phyloP scores from a whole-genome alignment of 768 basidiomycete species.

The Tylopilus vinaceipallidus region DNA sequence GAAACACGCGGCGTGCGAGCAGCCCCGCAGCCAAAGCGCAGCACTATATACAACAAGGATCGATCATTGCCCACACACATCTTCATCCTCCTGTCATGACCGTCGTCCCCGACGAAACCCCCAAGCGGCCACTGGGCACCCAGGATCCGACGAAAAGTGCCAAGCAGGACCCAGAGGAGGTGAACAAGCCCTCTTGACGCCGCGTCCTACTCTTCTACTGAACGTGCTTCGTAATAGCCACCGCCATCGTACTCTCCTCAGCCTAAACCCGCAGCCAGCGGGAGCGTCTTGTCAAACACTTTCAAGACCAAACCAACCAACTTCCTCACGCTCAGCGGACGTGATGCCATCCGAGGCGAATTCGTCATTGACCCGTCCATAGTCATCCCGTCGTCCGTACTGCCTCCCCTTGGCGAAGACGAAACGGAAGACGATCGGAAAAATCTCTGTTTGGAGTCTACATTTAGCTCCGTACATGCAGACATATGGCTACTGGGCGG shows the following conservation, averaged over 20 bases:
- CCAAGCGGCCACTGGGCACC: neutral
- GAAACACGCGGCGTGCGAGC: no score
- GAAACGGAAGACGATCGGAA: slow-evolving; percentile 40
- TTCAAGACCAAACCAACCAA: slow-evolving; percentile 32
- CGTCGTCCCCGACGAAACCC: neutral
- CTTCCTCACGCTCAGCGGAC: slow-evolving; percentile 14
- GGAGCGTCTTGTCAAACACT: neutral
- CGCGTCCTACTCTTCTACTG: neutral
- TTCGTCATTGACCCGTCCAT: slow-evolving; percentile 47
- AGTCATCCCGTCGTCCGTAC: slow-evolving; percentile 35
- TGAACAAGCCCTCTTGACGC: neutral
- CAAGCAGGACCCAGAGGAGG: slow-evolving; percentile 2
- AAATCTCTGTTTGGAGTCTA: slow-evolving; percentile 37
- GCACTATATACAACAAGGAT: no score
- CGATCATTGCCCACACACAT: no score
- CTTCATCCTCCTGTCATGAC: no score
- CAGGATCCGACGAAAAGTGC: neutral
- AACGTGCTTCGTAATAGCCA: slow-evolving; percentile 9
- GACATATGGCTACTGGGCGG: slow-evolving; percentile 39
- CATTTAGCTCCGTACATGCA: slow-evolving; percentile 35
- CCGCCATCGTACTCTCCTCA: slow-evolving; percentile 25
- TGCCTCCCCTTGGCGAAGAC: slow-evolving; percentile 36
- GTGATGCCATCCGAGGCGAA: slow-evolving; percentile 18
- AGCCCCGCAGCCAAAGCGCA: neutral
- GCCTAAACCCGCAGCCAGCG: neutral